Evolutionary conservation across 306 rosid genomes (phyloP), one percentile per base, ranked within the genome.

Genomic region (Styphnolobium japonicum): DNA sequence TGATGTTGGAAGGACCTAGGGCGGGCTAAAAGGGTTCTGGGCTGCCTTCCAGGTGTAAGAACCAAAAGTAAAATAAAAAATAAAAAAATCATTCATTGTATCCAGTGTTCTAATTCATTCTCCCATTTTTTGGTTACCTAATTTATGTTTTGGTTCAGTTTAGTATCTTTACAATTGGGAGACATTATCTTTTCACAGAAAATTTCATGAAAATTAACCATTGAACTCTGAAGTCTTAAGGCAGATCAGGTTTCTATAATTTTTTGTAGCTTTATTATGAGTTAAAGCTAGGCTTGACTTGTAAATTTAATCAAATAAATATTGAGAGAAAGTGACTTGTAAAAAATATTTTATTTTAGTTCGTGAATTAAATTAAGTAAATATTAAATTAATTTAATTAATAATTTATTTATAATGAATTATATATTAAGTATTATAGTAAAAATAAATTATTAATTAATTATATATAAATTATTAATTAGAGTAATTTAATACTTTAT

Each of bases 11-110:
- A 80, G 78, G 53, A 46, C 53, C 53, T 46, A 14, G 19, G 88
- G 34, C 15, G 16, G 82, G 42, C 39, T 48, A 67, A 16, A 31
- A 19, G 27, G 56, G 51, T 48, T 71, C 42, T 69, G 45, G 15
- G 72, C 55, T 45, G 61, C 83, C 80, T 74, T 74, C 73, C 29
- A 74, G 18, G 16, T 87, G 89, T 78, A 70, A 77, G 76, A 71
- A 71, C 37, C 29, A 19, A 14, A n/a, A n/a, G n/a, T n/a, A n/a
- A n/a, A n/a, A 65, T 0, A 5, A 16, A 14, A 10, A 0, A 5
- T 39, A 8, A 34, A 34, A 4, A 34, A 60, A 12, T 55, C 27
- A 58, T 69, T 75, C 25, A 55, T 82, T 21, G 43, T 37, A 15
- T 22, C 7, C 9, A 22, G 29, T 34, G 29, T 34, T 53, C 45